Conservation (phyloP, 192 early-diverging fungal genomes). For the Mortierella alpina region DNA sequence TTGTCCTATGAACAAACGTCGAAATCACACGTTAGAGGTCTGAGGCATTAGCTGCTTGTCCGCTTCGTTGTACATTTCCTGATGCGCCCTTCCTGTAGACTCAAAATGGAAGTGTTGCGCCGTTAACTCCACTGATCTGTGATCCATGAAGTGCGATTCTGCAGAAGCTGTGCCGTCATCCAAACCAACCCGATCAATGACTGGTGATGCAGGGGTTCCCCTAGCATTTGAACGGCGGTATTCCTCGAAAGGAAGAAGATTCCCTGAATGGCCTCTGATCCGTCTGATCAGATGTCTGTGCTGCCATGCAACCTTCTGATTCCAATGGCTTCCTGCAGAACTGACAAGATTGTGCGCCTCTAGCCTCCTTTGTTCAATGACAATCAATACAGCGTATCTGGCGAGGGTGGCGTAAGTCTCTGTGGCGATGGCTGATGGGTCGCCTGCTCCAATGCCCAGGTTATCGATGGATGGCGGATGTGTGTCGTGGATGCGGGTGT, state of each 20-base stretch:
- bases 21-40: constrained; percentile 14
- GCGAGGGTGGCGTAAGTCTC: background rate
- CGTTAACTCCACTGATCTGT: background rate
- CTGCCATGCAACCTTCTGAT: constrained; percentile 1
- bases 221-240: background rate
- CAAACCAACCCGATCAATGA: too few relatives aligned
- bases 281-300: constrained; percentile 37
- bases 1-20: constrained; percentile 42
- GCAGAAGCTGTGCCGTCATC: background rate
- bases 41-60: background rate
- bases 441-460: background rate
- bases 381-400: too few relatives aligned
- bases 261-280: background rate
- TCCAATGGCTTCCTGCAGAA: background rate
- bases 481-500: constrained; percentile 2
- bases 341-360: too few relatives aligned
- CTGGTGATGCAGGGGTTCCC: constrained; percentile 37
- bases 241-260: background rate
- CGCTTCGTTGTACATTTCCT: background rate
- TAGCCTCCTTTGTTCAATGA: too few relatives aligned
- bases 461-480: background rate
- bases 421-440: constrained; percentile 5
- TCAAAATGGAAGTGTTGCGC: too few relatives aligned
- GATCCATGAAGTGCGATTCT: too few relatives aligned
- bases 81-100: too few relatives aligned